These are phyloP conservation scores for Acacia crassicarpa DNA, from an alignment of 306 rosid genomes.

Conservation along the genomic window DNA sequence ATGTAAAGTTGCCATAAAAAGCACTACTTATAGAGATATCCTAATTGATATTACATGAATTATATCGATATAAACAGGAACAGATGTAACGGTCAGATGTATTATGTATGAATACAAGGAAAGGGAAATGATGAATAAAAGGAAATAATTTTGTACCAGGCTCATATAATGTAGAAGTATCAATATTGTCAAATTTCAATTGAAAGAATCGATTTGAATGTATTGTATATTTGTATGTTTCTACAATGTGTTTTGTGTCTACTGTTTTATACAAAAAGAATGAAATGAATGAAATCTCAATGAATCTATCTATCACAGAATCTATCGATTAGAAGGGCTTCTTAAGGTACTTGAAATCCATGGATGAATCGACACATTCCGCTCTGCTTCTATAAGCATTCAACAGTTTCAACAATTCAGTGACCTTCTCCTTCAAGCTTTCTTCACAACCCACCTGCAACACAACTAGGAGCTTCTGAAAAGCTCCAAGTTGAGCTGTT, in stretches of 20 bases:
- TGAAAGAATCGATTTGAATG: slow-evolving; percentile 31
- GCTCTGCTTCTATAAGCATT: slow-evolving; percentile 54
- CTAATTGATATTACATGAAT: not conserved
- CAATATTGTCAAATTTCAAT: slow-evolving; percentile 22
- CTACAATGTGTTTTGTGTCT: slow-evolving; percentile 36
- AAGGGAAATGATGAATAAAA: not conserved
- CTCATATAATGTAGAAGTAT: not conserved
- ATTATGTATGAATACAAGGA: not conserved
- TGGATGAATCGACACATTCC: slow-evolving; percentile 68
- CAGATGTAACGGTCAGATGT: not conserved
- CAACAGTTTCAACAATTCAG: slow-evolving; percentile 69
- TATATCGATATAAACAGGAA: not conserved
- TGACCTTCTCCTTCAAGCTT: slow-evolving; percentile 61
- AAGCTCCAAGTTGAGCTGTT: slow-evolving; percentile 69
- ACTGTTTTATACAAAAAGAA: slow-evolving; percentile 4
- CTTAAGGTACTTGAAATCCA: slow-evolving; percentile 70
- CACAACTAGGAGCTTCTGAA: slow-evolving; percentile 77
- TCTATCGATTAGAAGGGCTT: slow-evolving; percentile 49
- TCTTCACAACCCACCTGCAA: slow-evolving; percentile 80
- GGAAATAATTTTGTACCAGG: not conserved
- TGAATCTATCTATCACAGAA: not conserved
- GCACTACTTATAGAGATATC: not conserved
- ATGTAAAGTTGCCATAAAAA: slow-evolving; percentile 4
- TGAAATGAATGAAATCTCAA: slow-evolving; percentile 1
- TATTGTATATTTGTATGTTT: slow-evolving; percentile 26